Evolutionary conservation across 1,284 basidiomycete genomes (phyloP).

Genomic region (Omphalotus olearius): DNA sequence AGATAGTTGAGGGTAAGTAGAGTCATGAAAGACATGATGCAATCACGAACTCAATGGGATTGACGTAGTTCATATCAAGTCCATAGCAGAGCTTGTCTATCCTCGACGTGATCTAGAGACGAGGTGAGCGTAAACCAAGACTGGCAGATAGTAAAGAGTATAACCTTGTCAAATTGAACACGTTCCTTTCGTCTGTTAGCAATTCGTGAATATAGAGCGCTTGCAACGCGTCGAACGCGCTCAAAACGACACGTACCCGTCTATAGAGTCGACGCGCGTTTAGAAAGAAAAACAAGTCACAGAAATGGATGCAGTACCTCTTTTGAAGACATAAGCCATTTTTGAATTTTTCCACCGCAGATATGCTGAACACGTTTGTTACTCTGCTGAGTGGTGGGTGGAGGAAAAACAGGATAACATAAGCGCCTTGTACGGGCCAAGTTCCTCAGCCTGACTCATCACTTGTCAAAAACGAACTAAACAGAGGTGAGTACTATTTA

Average conservation of each 20-base stretch:
- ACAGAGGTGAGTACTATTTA: too few relatives aligned
- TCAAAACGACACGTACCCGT: too few relatives aligned
- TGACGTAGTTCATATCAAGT: conserved; percentile 89
- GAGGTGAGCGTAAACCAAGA: conserved; percentile 18
- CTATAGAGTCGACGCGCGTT: conserved; percentile 12
- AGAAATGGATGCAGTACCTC: too few relatives aligned
- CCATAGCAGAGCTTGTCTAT: conserved; percentile 98
- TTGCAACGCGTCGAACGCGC: conserved; percentile 26
- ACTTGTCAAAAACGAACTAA: too few relatives aligned
- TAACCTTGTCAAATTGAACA: conserved; percentile 85
- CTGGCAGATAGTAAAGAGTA: conserved; percentile 8
- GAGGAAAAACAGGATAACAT: too few relatives aligned
- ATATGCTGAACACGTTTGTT: too few relatives aligned
- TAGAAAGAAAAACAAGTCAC: conserved; percentile 18
- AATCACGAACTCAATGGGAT: conserved; percentile 81
- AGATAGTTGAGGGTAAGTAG: background rate
- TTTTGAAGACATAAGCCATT: too few relatives aligned
- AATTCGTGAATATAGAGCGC: conserved; percentile 16
- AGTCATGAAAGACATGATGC: background rate
- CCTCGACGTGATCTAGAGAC: conserved; percentile 75
- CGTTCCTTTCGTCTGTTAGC: conserved; percentile 71
- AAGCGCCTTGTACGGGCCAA: too few relatives aligned
- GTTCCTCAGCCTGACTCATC: too few relatives aligned
- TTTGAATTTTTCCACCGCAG: too few relatives aligned
- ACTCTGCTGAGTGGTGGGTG: too few relatives aligned